Evolutionary conservation across 805 yeast species (phyloP).

Genomic region (Candida adriatica): DNA sequence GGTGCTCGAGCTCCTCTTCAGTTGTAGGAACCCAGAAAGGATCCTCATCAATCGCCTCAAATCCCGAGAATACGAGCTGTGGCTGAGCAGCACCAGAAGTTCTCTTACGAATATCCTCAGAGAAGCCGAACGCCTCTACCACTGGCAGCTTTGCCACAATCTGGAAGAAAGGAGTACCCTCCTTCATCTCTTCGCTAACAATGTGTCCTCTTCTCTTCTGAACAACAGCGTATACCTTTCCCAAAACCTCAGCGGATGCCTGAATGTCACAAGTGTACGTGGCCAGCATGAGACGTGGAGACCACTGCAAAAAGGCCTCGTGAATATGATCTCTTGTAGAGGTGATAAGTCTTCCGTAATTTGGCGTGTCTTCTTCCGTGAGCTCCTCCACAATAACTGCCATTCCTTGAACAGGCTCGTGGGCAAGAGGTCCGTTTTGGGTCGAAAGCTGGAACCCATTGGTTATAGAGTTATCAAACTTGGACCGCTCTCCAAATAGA

Average conservation of each 20-base stretch:
- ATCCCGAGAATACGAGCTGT: conserved; percentile 86
- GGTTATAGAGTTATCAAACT: conserved; percentile 55
- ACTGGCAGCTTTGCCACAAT: conserved; percentile 85
- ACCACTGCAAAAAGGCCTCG: conserved; percentile 64
- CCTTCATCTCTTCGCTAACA: conserved; percentile 90
- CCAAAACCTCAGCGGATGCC: conserved; percentile 88
- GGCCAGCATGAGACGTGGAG: conserved; percentile 88
- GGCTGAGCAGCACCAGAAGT: conserved; percentile 98
- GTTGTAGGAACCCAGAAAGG: conserved; percentile 99
- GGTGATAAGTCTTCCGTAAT: conserved; percentile 61
- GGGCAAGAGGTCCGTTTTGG: conserved; percentile 79
- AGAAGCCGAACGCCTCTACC: conserved; percentile 92
- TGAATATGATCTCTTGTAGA: conserved; percentile 69
- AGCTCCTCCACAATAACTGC: conserved; percentile 38
- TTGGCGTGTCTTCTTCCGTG: conserved; percentile 20
- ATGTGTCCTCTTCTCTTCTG: conserved; percentile 84
- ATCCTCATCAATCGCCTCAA: conserved; percentile 78
- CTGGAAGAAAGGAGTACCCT: conserved; percentile 95
- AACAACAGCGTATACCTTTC: conserved; percentile 91
- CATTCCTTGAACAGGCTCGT: conserved; percentile 84
- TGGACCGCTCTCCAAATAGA: conserved; percentile 26
- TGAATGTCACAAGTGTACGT: conserved; percentile 93
- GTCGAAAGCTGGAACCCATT: conserved; percentile 84
- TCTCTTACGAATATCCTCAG: conserved; percentile 87
- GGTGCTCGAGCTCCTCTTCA: conserved; percentile 88